Base-by-base conservation (phyloP, 495 filamentous ascomycete species). In the Daldinia bambusicola region DNA sequence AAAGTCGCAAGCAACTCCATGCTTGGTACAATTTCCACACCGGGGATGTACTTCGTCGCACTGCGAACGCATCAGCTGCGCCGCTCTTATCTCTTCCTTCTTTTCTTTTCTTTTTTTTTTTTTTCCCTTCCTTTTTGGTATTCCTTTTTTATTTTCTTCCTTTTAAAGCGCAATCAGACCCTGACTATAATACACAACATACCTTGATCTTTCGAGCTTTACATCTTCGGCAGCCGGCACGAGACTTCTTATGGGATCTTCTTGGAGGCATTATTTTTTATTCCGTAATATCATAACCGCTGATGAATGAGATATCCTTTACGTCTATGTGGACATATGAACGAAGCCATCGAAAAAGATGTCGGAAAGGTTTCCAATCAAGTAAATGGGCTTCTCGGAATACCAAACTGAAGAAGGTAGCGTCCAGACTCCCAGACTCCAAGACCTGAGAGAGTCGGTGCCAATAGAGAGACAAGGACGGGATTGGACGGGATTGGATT, bases 131-230 rank as follows among this genome's bases (percentile, higher is more conserved):
- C 41, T 6, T 16, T 43, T 45, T 12, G 34, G 7, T 6, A 2
- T 45, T 45, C 8, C n/a, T 8, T 0, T 20, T 6, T 22, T 48
- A 20, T 22, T 48, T 48, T 22, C 9, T 10, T 3, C 43, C 43
- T 22, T 48, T 48, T 48, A 7, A 48, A 9, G 43, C 43, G 18
- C 43, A 22, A 48, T 22, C 22, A 22, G 16, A 48, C 20, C 43
- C 43, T 4, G 43, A 48, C 43, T 18, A 48, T 16, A 41, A 22
- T n/a, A 26, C 26, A 26, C 26, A 26, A 26, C 26, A 26, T 79
- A 87, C 87, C 84, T 90, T 90, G 55, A 90, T 88, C 77, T 89
- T 89, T 48, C 88, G 81, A 55, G 79, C 76, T 79, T 89, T 90
- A 79, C 88, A 90, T 41, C 87, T 80, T 63, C 81, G 78, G 66